These are phyloP conservation scores for Cymbidium sinense DNA, from an alignment of 106 monocot genomes.

Conservation along the genomic window DNA sequence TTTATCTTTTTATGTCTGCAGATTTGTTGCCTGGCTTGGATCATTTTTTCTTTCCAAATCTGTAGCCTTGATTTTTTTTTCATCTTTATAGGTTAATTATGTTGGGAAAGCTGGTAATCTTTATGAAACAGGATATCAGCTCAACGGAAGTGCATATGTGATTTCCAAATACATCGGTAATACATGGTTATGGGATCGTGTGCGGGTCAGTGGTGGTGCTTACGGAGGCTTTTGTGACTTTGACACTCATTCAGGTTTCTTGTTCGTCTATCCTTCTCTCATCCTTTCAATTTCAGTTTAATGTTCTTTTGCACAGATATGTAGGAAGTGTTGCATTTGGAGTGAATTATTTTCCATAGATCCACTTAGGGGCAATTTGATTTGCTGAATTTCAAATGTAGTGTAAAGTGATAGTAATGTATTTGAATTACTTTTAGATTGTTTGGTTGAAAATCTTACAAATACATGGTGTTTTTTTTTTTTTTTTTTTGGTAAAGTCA, in stretches of 20 bases:
- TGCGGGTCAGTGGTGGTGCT: slow-evolving; percentile 98
- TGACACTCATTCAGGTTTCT: slow-evolving; percentile 92
- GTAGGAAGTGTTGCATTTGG: not conserved
- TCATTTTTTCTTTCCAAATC: not conserved
- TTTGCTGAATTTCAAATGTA: no score
- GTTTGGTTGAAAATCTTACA: no score
- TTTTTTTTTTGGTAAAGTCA: no score
- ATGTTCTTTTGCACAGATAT: not conserved
- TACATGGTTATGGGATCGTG: slow-evolving; percentile 97
- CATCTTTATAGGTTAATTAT: slow-evolving; percentile 74
- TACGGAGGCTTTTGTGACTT: slow-evolving; percentile 99
- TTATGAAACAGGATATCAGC: slow-evolving; percentile 83
- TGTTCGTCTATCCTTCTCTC: not conserved
- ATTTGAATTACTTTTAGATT: no score
- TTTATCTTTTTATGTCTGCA: not conserved
- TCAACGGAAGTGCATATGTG: slow-evolving; percentile 91
- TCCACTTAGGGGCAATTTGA: no score
- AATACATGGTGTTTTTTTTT: no score
- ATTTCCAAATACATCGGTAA: slow-evolving; percentile 91
- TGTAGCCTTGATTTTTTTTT: not conserved
- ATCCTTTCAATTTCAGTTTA: not conserved
- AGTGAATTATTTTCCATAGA: not conserved
- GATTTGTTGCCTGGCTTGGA: not conserved
- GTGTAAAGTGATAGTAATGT: no score
- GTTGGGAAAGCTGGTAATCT: slow-evolving; percentile 94